Evolutionary conservation across 2,329 filamentous ascomycete genomes (phyloP).

Genomic region (Stachybotrys elegans): DNA sequence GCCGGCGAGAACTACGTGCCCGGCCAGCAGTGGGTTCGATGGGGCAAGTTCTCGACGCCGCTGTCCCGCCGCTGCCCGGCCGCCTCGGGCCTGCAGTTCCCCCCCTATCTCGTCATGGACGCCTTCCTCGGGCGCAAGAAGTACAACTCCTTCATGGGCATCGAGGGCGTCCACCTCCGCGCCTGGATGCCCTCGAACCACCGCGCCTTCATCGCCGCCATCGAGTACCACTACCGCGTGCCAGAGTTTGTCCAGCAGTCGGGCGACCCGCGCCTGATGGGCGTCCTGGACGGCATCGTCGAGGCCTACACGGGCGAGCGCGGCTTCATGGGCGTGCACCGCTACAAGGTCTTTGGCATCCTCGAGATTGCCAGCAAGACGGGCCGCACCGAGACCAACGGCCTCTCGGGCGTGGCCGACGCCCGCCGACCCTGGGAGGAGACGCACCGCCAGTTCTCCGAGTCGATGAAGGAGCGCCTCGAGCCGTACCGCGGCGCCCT

Average conservation of each 20-base stretch:
- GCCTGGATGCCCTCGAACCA: constrained; percentile 51
- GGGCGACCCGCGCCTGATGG: constrained; percentile 43
- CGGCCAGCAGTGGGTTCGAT: constrained; percentile 43
- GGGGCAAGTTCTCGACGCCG: constrained; percentile 46
- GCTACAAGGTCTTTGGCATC: constrained; percentile 54
- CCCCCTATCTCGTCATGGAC: constrained; percentile 49
- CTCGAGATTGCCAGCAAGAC: constrained; percentile 49
- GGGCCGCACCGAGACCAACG: constrained; percentile 47
- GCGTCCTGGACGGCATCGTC: constrained; percentile 48
- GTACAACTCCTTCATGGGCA: constrained; percentile 46
- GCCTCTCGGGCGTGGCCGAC: constrained; percentile 39
- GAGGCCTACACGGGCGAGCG: constrained; percentile 51
- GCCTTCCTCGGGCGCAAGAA: constrained; percentile 48
- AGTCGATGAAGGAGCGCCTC: constrained; percentile 48
- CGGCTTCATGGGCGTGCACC: constrained; percentile 51
- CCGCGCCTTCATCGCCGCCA: constrained; percentile 48
- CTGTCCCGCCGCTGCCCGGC: constrained; percentile 45
- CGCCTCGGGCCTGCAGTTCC: constrained; percentile 46
- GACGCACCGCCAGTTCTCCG: constrained; percentile 45
- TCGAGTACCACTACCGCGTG: constrained; percentile 49
- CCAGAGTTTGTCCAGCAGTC: constrained; percentile 48
- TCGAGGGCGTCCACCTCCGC: constrained; percentile 45
- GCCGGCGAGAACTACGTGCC: constrained; percentile 46
- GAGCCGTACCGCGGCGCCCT: constrained; percentile 43
- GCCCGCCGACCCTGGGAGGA: constrained; percentile 43